Evolutionary conservation across 257 asterid genomes (phyloP).

Genomic region (Haberlea rhodopensis): DNA sequence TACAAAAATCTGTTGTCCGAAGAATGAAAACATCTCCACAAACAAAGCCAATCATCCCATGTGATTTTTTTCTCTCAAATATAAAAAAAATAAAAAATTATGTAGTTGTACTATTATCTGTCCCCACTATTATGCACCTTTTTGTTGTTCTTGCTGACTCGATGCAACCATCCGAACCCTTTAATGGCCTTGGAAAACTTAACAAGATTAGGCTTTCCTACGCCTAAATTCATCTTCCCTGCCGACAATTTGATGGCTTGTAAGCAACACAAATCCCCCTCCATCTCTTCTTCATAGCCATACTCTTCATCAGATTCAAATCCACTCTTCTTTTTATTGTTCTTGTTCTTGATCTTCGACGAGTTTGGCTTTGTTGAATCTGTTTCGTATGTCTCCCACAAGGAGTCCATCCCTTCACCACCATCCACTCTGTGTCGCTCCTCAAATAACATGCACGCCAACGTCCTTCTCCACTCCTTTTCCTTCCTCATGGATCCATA

Average conservation of each 20-base stretch:
- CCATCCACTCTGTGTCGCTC: slow-evolving; percentile 43
- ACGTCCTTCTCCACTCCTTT: slow-evolving; percentile 79
- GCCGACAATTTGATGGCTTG: slow-evolving; percentile 75
- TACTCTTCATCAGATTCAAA: slow-evolving; percentile 4
- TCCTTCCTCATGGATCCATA: slow-evolving; percentile 75
- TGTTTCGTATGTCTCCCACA: slow-evolving; percentile 50
- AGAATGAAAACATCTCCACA: neutral
- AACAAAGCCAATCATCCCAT: neutral
- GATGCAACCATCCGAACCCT: slow-evolving; percentile 85
- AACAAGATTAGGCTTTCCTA: slow-evolving; percentile 67
- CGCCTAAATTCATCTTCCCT: slow-evolving; percentile 77
- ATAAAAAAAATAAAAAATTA: no score
- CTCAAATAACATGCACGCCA: slow-evolving; percentile 79
- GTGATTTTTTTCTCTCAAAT: neutral
- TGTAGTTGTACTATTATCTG: slow-evolving; percentile 27
- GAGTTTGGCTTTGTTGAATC: slow-evolving; percentile 27
- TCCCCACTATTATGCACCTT: slow-evolving; percentile 76
- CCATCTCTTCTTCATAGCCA: slow-evolving; percentile 27
- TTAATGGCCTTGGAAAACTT: slow-evolving; percentile 76
- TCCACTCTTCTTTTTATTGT: slow-evolving; percentile 29
- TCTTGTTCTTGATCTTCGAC: slow-evolving; percentile 24
- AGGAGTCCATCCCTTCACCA: slow-evolving; percentile 50
- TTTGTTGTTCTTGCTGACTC: slow-evolving; percentile 60
- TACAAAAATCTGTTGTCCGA: neutral
- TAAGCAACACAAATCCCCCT: slow-evolving; percentile 60